These are phyloP conservation scores for Dryas alaskensis DNA, from an alignment of 306 rosid genomes.

Conservation along the genomic window DNA sequence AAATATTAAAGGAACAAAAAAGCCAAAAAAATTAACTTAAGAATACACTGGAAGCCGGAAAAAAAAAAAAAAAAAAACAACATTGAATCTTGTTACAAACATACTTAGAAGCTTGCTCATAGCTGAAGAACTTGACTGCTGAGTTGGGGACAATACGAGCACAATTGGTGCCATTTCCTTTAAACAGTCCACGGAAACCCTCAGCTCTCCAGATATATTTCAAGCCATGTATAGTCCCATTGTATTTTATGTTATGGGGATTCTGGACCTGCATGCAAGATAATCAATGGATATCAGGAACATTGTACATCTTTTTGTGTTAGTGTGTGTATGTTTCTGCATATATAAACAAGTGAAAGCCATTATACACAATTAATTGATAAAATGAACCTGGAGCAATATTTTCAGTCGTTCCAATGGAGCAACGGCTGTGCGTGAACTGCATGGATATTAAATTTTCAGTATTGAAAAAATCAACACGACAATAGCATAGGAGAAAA, in stretches of 20 bases:
- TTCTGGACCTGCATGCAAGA: conserved; percentile 76
- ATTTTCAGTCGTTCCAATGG: conserved; percentile 95
- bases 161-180: conserved; percentile 97
- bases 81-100: conserved; percentile 23
- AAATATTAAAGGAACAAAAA: neutral
- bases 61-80: neutral
- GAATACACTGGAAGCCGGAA: neutral
- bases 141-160: conserved; percentile 97
- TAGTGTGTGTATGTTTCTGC: neutral
- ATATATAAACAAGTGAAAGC: neutral
- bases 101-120: conserved; percentile 95
- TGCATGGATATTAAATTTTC: conserved; percentile 33
- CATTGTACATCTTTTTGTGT: neutral
- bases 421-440: conserved; percentile 99
- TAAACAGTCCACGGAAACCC: conserved; percentile 91
- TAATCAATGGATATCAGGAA: neutral
- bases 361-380: conserved; percentile 7
- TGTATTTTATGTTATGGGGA: conserved; percentile 86
- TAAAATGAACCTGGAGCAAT: conserved; percentile 76
- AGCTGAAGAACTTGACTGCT: conserved; percentile 97
- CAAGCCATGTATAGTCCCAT: conserved; percentile 88
- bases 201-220: conserved; percentile 95
- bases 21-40: conserved; percentile 1
- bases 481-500: neutral
- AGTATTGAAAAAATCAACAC: neutral